phyloP scores from a whole-genome alignment of 257 asterid genomes.

The Leptodermis oblonga region DNA sequence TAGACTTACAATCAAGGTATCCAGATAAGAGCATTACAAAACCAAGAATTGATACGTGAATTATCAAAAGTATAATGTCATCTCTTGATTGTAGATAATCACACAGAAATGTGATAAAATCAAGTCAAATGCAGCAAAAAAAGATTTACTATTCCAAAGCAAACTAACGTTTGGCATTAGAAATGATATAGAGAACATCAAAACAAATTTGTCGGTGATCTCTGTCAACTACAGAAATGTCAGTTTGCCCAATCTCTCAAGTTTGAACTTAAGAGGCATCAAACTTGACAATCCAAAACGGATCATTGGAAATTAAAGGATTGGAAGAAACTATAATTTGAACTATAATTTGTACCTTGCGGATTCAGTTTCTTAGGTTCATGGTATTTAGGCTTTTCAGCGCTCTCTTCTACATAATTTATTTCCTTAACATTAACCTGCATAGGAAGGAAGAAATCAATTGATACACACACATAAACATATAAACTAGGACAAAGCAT shows the following conservation, averaged over 20 bases:
- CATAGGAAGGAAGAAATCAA: constrained; percentile 6
- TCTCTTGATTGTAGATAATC: neutral
- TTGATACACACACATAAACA: neutral
- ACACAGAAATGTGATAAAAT: neutral
- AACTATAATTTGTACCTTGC: constrained; percentile 26
- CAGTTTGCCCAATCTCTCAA: neutral
- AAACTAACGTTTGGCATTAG: neutral
- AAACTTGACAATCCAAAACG: neutral
- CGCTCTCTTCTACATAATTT: constrained; percentile 48
- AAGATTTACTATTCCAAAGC: neutral
- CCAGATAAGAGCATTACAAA: neutral
- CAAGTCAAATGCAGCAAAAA: neutral
- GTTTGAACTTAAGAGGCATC: neutral
- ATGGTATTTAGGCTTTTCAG: constrained; percentile 16
- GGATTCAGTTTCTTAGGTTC: constrained; percentile 29
- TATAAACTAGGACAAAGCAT: too few relatives aligned
- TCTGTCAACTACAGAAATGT: neutral
- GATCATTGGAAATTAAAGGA: neutral
- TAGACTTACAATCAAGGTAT: neutral
- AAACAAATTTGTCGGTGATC: neutral
- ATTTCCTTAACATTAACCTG: constrained; percentile 61
- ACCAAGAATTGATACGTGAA: neutral
- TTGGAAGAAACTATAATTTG: neutral
- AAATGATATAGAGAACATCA: neutral
- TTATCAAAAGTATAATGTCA: too few relatives aligned